Evolutionary conservation across 1,139 yeast genomes (phyloP).

Genomic region (Suhomyces maxii): DNA sequence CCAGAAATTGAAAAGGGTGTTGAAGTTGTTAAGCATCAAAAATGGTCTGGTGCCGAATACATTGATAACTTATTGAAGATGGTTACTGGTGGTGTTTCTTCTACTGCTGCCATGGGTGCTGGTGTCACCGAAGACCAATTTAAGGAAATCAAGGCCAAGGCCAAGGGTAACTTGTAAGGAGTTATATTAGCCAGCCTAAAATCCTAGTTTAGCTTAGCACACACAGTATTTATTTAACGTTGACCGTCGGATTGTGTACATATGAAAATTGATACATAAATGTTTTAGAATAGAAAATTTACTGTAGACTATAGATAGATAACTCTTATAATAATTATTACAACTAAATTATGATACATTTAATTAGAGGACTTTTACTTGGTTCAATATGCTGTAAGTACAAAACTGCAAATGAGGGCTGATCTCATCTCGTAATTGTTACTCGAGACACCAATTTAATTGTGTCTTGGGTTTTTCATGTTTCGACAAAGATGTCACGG

Average conservation of each 20-base stretch:
- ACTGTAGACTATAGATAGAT: too few relatives aligned
- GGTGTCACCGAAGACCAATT: slow-evolving; percentile 98
- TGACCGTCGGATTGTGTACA: neutral
- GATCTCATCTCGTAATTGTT: too few relatives aligned
- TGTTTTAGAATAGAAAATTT: neutral
- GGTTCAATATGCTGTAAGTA: too few relatives aligned
- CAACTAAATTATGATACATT: too few relatives aligned
- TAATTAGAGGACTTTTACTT: too few relatives aligned
- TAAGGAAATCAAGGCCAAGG: slow-evolving; percentile 37
- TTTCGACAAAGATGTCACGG: too few relatives aligned
- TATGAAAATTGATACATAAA: neutral
- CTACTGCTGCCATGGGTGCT: slow-evolving; percentile 98
- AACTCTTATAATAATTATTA: too few relatives aligned
- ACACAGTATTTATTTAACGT: neutral
- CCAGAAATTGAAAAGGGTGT: slow-evolving; percentile 88
- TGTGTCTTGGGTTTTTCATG: too few relatives aligned
- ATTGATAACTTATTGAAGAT: slow-evolving; percentile 87
- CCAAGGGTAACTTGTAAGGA: slow-evolving; percentile 5
- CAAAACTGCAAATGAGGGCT: too few relatives aligned
- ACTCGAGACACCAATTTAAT: too few relatives aligned
- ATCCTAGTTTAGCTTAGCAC: neutral
- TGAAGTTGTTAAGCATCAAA: slow-evolving; percentile 96
- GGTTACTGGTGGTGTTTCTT: slow-evolving; percentile 92
- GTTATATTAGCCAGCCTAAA: neutral
- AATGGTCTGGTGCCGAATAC: slow-evolving; percentile 99